Evolutionary conservation across 441 rosid genomes (phyloP).

Genomic region (Gossypium lobatum): DNA sequence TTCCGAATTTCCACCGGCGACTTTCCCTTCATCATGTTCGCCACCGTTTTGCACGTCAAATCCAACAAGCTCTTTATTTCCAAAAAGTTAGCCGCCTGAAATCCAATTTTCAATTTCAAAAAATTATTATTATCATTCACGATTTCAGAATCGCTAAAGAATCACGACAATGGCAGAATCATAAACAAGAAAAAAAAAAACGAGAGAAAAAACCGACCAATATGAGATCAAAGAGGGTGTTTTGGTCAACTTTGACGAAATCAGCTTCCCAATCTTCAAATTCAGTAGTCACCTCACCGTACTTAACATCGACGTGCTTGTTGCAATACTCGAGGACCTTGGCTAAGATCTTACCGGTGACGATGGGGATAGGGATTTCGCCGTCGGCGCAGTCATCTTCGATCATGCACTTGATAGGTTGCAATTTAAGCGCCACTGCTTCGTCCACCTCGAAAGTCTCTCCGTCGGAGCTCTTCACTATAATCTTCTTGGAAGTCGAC

Average conservation of each 20-base stretch:
- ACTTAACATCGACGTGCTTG: no score
- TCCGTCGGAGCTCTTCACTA: neutral
- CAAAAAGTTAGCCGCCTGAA: conserved; percentile 7
- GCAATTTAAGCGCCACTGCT: neutral
- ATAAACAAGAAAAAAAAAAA: neutral
- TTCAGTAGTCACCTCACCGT: no score
- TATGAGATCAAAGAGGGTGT: conserved; percentile 45
- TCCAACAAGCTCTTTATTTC: neutral
- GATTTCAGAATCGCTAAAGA: neutral
- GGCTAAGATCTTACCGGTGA: neutral
- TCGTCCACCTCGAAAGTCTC: conserved; percentile 7
- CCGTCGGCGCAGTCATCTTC: conserved; percentile 3
- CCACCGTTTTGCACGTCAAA: conserved; percentile 13
- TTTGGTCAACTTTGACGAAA: conserved; percentile 36
- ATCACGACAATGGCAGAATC: neutral
- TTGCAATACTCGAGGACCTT: no score
- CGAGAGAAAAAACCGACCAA: conserved; percentile 17
- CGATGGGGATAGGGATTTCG: conserved; percentile 2
- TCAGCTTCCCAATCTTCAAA: conserved; percentile 26
- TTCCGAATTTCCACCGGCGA: neutral
- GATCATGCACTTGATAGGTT: conserved; percentile 10
- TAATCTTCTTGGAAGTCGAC: neutral
- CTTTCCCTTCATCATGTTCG: conserved; percentile 6
- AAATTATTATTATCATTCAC: neutral
- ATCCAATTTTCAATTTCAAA: neutral